A percentile compares a stretch with the other conserved stretches of the same genome.
These are phyloP conservation scores for Albatrellus ellisii DNA, from an alignment of 768 basidiomycete species.

Conservation along the genomic window DNA sequence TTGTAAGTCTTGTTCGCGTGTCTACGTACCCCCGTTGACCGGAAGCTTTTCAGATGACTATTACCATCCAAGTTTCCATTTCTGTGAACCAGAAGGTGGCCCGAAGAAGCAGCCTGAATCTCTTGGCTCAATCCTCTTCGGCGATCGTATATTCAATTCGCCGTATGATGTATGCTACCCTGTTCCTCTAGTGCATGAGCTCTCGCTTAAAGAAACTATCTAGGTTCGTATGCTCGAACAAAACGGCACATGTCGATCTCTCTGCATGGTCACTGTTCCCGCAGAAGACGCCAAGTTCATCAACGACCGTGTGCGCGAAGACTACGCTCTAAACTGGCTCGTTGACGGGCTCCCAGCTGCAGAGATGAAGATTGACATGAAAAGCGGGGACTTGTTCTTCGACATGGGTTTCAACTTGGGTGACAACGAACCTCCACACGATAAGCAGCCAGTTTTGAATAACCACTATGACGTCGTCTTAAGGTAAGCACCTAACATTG, in stretches of 20 bases:
- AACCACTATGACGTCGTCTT: constrained; percentile 89
- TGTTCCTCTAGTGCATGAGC: background rate
- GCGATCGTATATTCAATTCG: constrained; percentile 87
- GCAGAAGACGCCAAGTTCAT: constrained; percentile 76
- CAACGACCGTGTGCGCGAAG: constrained; percentile 82
- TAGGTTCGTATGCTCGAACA: constrained; percentile 77
- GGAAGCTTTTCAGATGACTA: constrained; percentile 64
- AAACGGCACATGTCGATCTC: constrained; percentile 58
- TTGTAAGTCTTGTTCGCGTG: constrained; percentile 32
- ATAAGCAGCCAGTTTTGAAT: constrained; percentile 58
- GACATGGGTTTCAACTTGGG: constrained; percentile 96
- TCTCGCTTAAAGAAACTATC: constrained; percentile 1
- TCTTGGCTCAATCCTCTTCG: constrained; percentile 90
- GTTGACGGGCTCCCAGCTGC: constrained; percentile 90
- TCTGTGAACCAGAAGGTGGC: constrained; percentile 72
- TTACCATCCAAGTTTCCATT: constrained; percentile 76
- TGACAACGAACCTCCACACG: constrained; percentile 41
- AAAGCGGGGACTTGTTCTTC: constrained; percentile 77
- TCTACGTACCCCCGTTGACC: background rate
- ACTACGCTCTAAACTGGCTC: constrained; percentile 91
- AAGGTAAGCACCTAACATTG: constrained; percentile 33
- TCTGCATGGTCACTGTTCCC: constrained; percentile 54
- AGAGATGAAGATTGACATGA: constrained; percentile 76
- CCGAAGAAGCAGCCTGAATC: constrained; percentile 68
- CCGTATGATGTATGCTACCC: constrained; percentile 63